Percentiles rank a stretch among this genome's conserved stretches.
phyloP scores from a whole-genome alignment of 768 basidiomycete species.

The Kwoniella bestiolae region DNA sequence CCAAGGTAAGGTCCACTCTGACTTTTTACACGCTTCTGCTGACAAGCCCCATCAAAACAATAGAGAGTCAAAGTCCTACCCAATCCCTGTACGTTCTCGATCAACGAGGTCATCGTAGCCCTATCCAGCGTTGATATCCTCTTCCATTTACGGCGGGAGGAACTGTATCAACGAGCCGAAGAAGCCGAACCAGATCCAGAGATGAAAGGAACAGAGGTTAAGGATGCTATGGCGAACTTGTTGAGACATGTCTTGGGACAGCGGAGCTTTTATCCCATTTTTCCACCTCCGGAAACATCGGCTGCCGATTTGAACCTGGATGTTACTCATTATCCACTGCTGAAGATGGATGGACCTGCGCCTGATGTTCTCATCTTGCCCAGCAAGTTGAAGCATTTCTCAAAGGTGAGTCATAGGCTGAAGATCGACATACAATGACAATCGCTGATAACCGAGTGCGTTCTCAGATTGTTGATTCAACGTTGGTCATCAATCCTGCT shows the following conservation, averaged over 20 bases:
- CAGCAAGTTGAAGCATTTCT: slow-evolving; percentile 85
- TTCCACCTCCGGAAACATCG: slow-evolving; percentile 78
- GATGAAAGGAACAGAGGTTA: slow-evolving; percentile 28
- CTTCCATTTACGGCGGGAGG: slow-evolving; percentile 86
- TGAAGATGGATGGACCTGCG: slow-evolving; percentile 63
- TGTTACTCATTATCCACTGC: slow-evolving; percentile 71
- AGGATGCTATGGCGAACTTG: slow-evolving; percentile 76
- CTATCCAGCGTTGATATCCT: slow-evolving; percentile 83
- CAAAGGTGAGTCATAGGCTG: slow-evolving; percentile 66
- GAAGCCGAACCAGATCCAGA: slow-evolving; percentile 63
- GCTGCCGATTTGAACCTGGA: slow-evolving; percentile 86
- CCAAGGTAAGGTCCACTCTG: slow-evolving; percentile 52
- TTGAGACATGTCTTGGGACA: slow-evolving; percentile 84
- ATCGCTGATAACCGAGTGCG: slow-evolving; percentile 21
- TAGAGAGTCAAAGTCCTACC: slow-evolving; percentile 80
- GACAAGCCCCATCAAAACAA: not conserved
- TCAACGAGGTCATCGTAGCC: slow-evolving; percentile 81
- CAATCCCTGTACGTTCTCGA: slow-evolving; percentile 81
- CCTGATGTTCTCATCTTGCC: slow-evolving; percentile 88
- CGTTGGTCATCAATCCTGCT: slow-evolving; percentile 83
- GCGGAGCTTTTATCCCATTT: slow-evolving; percentile 93
- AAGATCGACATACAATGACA: not conserved
- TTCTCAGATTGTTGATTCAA: slow-evolving; percentile 72
- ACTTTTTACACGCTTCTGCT: not conserved
- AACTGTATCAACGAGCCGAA: slow-evolving; percentile 70